Percentiles rank a stretch among this genome's conserved stretches.
phyloP scores from a whole-genome alignment of 2,329 filamentous ascomycete genomes.

The Colletotrichum sp. region DNA sequence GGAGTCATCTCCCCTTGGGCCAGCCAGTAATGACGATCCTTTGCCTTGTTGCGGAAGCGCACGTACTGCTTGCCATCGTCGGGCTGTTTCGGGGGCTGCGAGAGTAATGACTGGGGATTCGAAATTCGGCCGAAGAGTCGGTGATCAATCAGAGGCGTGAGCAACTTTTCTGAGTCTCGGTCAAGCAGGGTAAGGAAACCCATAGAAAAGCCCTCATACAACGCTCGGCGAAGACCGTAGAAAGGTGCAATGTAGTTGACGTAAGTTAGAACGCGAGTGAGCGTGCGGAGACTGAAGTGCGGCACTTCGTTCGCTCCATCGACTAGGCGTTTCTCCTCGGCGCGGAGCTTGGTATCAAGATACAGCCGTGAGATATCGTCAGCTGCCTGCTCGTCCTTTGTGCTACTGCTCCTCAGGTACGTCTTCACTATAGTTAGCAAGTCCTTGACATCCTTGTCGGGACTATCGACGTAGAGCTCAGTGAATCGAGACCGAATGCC shows the following conservation, averaged over 20 bases:
- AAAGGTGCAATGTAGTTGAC: slow-evolving; percentile 82
- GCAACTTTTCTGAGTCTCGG: slow-evolving; percentile 77
- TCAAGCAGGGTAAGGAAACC: slow-evolving; percentile 92
- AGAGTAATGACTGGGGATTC: slow-evolving; percentile 75
- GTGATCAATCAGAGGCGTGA: slow-evolving; percentile 81
- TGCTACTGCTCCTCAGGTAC: slow-evolving; percentile 77
- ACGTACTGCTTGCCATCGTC: slow-evolving; percentile 80
- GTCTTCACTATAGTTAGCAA: slow-evolving; percentile 86
- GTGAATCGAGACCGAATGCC: slow-evolving; percentile 93
- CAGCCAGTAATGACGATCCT: slow-evolving; percentile 85
- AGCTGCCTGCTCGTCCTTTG: slow-evolving; percentile 74
- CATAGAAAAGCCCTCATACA: slow-evolving; percentile 98
- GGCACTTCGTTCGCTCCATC: slow-evolving; percentile 96
- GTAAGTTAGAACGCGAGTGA: slow-evolving; percentile 90
- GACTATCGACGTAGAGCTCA: slow-evolving; percentile 91
- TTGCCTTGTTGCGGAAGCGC: slow-evolving; percentile 71
- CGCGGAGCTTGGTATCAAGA: slow-evolving; percentile 82
- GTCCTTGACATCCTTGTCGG: slow-evolving; percentile 86
- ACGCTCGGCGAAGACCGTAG: slow-evolving; percentile 83
- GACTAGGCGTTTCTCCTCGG: slow-evolving; percentile 82
- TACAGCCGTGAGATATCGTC: slow-evolving; percentile 88
- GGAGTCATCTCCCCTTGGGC: slow-evolving; percentile 72
- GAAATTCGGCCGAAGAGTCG: slow-evolving; percentile 76
- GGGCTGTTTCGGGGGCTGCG: slow-evolving; percentile 79
- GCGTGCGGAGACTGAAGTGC: slow-evolving; percentile 93